Base-by-base conservation (phyloP, 345 rosid species). In the Hibiscus mutabilis region DNA sequence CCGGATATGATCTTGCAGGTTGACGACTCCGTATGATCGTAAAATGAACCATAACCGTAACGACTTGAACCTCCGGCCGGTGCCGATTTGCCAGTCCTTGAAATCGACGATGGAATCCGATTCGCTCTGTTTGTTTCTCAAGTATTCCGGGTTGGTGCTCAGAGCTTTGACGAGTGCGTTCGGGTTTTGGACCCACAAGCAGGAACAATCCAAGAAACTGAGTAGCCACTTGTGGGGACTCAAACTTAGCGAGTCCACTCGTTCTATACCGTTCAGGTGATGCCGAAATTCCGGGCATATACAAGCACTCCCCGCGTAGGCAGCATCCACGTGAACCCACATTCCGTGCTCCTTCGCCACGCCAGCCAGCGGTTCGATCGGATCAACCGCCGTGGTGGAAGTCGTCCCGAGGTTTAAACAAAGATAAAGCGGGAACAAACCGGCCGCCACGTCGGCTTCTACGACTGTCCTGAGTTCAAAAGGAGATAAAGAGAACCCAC, bases 211-310 rank as follows among this genome's bases (percentile, higher is more conserved):
- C 55, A 86, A 10, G 68, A 73, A 78, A 29, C 70, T 78, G 33
- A 86, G 83, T 0, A 83, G 75, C 89, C 89, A 83, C 31, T 83
- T 83, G 51, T 82, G 87, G 1, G 85, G 76, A 31, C 78, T 82
- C 15, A 83, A 44, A 47, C 85, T 82, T 18, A 82, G 37, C 0
- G 89, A 86, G 71, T 86, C 80, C 16, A 78, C 84, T 55, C 68
- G 70, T 44, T 83, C 87, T 8, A 83, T 63, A 19, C 87, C 84
- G n/a, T 80, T 59, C 21, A 83, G 46, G 77, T 52, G 22, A 52
- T 52, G 22, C 21, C 57, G 21, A 18, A 52, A 52, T 24, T 52
- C 57, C 10, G 57, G 22, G 11, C 57, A 52, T 52, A 52, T 52
- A 6, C 22, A 52, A n/a, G 57, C 57, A 52, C 57, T 52, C 2